Evolutionary conservation across 768 basidiomycete species (phyloP).

Genomic region (Russula earlei): DNA sequence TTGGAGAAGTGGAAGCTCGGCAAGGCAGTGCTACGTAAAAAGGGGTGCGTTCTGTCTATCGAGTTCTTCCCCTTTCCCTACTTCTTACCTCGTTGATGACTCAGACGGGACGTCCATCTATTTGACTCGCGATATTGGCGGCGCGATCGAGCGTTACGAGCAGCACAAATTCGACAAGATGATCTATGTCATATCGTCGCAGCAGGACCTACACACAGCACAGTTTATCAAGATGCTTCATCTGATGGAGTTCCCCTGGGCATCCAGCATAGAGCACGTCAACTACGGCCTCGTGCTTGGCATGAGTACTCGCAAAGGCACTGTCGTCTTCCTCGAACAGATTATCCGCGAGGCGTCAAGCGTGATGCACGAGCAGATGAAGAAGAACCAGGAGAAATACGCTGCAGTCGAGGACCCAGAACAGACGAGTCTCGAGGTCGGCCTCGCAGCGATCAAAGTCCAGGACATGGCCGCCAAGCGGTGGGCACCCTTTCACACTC

Average conservation of each 20-base stretch:
- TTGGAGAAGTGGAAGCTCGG: constrained; percentile 85
- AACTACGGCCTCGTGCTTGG: constrained; percentile 89
- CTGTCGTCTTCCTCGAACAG: constrained; percentile 89
- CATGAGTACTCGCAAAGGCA: constrained; percentile 92
- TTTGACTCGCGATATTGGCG: constrained; percentile 91
- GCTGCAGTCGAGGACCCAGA: constrained; percentile 81
- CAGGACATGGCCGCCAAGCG: constrained; percentile 95
- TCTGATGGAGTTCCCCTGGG: constrained; percentile 87
- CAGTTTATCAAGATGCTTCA: constrained; percentile 93
- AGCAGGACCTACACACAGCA: constrained; percentile 77
- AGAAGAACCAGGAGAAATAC: constrained; percentile 89
- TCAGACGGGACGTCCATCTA: constrained; percentile 91
- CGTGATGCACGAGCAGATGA: constrained; percentile 97
- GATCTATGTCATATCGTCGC: constrained; percentile 87
- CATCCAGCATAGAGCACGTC: constrained; percentile 71
- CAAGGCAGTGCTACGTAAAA: constrained; percentile 85
- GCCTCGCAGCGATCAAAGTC: constrained; percentile 93
- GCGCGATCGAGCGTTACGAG: constrained; percentile 85
- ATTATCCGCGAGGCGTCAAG: constrained; percentile 81
- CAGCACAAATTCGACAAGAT: constrained; percentile 87
- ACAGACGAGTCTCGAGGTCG: constrained; percentile 67
- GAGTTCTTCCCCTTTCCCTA: background rate
- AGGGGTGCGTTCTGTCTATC: constrained; percentile 38
- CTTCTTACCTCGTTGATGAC: background rate
- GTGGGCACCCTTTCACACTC: constrained; percentile 41